Base-by-base conservation (phyloP, 2,329 filamentous ascomycete genomes). In the Claviceps lovelessii region DNA sequence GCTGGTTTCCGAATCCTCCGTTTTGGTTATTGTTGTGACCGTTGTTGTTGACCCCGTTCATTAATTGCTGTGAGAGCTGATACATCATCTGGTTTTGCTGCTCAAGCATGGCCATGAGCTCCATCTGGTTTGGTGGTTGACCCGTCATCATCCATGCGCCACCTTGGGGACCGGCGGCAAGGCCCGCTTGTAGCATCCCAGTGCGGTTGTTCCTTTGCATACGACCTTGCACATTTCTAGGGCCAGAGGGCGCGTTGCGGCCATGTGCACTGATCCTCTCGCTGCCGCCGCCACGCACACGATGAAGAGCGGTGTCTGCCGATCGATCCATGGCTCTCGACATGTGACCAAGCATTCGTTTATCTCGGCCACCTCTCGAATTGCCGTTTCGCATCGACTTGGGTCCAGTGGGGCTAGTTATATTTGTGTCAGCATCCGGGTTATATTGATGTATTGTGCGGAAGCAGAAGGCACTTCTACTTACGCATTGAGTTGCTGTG, bases 51-150 rank as follows among this genome's bases (percentile, higher is more conserved):
- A 23, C 78, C 8, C 74, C 75, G 66, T 79, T 79, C 65, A 85
- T 74, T 61, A 80, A 68, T 62, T 82, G 79, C 61, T 83, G 77
- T 61, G 81, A 79, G 62, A 88, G 76, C 63, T 90, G 85, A 54
- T 82, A 80, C 81, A 95, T 89, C 81, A 94, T 87, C 57, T 85
- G 81, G 51, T 87, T 88, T 65, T 95, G 88, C 65, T 95, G 87
- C 69, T 95, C 88, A 59, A 93, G 79, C 73, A 94, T 91, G 76
- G 71, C 88, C 78, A 72, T 86, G 73, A 68, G 80, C 72, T 70
- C 76, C 62, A 74, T 70, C 71, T 81, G 75, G 68, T 72, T 76
- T 57, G 68, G 73, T 59, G 67, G 70, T 50, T 67, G 71, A 35
- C 69, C 70, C 53, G 66, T 69, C 72, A 78, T 76, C 70, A 75